These are phyloP conservation scores for Podospora australis DNA, from an alignment of 495 filamentous ascomycete genomes.

Conservation along the genomic window DNA sequence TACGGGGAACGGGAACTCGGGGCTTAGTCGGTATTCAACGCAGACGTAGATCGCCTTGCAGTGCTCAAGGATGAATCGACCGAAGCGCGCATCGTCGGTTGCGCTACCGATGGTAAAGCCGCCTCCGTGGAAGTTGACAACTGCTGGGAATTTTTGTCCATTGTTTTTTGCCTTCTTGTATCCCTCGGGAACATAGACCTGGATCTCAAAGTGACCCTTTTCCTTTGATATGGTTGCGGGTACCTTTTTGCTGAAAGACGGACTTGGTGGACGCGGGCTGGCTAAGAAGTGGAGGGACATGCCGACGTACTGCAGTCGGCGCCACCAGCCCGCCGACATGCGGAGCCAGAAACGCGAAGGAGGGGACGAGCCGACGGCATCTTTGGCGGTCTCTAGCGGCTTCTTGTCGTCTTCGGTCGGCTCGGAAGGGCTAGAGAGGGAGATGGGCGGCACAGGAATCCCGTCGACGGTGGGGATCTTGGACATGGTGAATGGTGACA, in stretches of 20 bases:
- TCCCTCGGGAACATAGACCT: conserved; percentile 71
- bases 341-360: conserved; percentile 63
- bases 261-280: conserved; percentile 57
- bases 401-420: conserved; percentile 3
- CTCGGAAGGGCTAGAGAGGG: conserved; percentile 2
- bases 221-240: conserved; percentile 50
- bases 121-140: conserved; percentile 76
- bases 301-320: conserved; percentile 69
- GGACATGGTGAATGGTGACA: conserved; percentile 11
- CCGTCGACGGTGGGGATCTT: conserved; percentile 30
- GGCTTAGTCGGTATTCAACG: conserved; percentile 72
- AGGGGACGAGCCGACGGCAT: conserved; percentile 28
- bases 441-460: conserved; percentile 26
- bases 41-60: conserved; percentile 57
- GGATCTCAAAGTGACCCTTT: conserved; percentile 54
- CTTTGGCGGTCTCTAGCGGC: conserved; percentile 29
- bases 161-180: conserved; percentile 52
- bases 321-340: conserved; percentile 68
- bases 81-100: conserved; percentile 69
- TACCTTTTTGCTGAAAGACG: conserved; percentile 59
- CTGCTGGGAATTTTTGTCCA: conserved; percentile 50
- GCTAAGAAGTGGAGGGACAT: conserved; percentile 71
- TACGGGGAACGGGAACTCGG: conserved; percentile 70
- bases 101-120: conserved; percentile 62
- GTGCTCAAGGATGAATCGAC: conserved; percentile 41